phyloP scores from a whole-genome alignment of 1,284 basidiomycete species.

The Cryptococcus jaspeensis region DNA sequence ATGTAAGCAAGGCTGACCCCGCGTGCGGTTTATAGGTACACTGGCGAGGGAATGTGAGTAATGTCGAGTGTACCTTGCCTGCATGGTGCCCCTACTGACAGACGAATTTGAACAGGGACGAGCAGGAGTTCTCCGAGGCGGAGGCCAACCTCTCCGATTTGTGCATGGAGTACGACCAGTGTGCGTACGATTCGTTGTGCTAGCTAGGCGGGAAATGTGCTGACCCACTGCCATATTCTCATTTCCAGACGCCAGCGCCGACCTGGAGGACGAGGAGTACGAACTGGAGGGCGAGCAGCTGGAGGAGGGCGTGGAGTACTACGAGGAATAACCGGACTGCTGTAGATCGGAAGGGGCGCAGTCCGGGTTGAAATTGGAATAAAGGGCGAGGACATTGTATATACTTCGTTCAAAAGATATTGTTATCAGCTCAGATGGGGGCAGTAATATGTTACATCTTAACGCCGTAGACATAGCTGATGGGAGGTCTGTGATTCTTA shows the following conservation, averaged over 20 bases:
- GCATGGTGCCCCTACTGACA: background rate
- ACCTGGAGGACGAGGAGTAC: constrained; percentile 35
- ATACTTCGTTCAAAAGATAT: background rate
- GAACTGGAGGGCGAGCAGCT: constrained; percentile 15
- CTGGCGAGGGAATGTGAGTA: constrained; percentile 74
- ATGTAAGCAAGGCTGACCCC: background rate
- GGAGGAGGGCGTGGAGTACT: constrained; percentile 10
- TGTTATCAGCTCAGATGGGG: background rate
- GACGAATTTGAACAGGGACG: constrained; percentile 52
- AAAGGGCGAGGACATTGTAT: no score
- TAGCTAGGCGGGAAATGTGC: background rate
- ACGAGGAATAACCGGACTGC: constrained; percentile 12
- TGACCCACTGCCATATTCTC: background rate
- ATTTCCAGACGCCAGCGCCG: constrained; percentile 27
- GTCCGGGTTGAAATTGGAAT: no score
- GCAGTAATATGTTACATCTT: background rate
- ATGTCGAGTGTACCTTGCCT: background rate
- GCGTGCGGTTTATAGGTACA: constrained; percentile 56
- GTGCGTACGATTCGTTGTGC: constrained; percentile 15
- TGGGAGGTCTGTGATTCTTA: no score
- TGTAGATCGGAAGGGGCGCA: background rate
- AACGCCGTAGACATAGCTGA: background rate
- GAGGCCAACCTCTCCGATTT: constrained; percentile 49
- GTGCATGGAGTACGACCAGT: constrained; percentile 48
- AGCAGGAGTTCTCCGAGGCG: constrained; percentile 83